These are phyloP conservation scores for Arbutus unedo DNA, from an alignment of 148 eudicot genomes.

Conservation along the genomic window DNA sequence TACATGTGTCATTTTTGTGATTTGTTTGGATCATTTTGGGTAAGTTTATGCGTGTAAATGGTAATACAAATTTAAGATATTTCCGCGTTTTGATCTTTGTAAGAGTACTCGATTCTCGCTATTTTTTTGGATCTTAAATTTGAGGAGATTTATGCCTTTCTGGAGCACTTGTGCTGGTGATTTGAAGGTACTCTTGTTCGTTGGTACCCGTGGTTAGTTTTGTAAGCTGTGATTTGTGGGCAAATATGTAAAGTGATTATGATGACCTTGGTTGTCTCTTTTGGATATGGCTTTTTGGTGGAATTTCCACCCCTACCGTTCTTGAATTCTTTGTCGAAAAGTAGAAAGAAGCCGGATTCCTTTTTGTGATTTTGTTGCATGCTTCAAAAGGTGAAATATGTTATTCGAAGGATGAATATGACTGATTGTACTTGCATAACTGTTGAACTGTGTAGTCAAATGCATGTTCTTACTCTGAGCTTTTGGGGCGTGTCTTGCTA, in stretches of 20 bases:
- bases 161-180: neutral
- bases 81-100: conserved; percentile 8
- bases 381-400: neutral
- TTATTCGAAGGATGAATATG: neutral
- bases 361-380: neutral
- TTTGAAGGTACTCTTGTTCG: neutral
- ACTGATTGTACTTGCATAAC: neutral
- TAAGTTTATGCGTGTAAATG: neutral
- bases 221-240: neutral
- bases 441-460: neutral
- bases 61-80: conserved; percentile 6
- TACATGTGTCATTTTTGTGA: neutral
- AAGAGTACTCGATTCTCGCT: neutral
- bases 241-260: conserved; percentile 1
- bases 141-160: neutral
- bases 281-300: neutral
- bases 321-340: neutral
- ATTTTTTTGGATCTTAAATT: neutral
- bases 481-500: neutral
- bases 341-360: neutral
- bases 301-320: neutral
- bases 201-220: neutral
- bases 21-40: neutral
- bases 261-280: neutral
- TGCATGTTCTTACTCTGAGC: conserved; percentile 1